Conservation (phyloP, 768 basidiomycete genomes). For the Mycena epipterygia region DNA sequence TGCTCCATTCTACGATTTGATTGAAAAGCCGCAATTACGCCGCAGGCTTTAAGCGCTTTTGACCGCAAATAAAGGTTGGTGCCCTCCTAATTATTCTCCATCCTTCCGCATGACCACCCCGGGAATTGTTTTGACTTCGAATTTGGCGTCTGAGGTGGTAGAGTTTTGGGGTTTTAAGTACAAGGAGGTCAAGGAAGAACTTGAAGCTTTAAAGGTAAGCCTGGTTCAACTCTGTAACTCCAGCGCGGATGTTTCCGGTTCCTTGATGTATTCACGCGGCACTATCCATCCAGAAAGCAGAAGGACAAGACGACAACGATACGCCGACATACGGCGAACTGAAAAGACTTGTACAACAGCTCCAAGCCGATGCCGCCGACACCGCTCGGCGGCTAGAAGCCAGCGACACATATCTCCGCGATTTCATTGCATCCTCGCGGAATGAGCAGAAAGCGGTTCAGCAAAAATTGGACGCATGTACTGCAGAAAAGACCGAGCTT, state of each 20-base stretch:
- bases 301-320: neutral
- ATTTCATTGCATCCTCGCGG: constrained; percentile 1
- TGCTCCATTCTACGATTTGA: neutral
- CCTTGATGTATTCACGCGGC: neutral
- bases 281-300: neutral
- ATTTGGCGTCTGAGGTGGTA: constrained; percentile 15
- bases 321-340: constrained; percentile 5
- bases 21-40: neutral
- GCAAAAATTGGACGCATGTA: neutral
- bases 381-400: constrained; percentile 1
- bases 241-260: no score
- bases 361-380: neutral
- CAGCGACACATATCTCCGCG: constrained; percentile 11
- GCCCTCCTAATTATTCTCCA: no score
- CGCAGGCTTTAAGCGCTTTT: neutral
- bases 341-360: neutral
- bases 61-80: neutral
- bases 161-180: constrained; percentile 31
- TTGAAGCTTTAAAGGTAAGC: constrained; percentile 9
- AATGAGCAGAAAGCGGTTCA: neutral
- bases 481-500: constrained; percentile 7
- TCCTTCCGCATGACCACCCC: constrained; percentile 15
- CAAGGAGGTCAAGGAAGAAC: constrained; percentile 13
- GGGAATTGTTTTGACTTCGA: neutral
- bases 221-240: no score